Base-by-base conservation (phyloP, 2,329 filamentous ascomycete species). In the Cercospora sojina region DNA sequence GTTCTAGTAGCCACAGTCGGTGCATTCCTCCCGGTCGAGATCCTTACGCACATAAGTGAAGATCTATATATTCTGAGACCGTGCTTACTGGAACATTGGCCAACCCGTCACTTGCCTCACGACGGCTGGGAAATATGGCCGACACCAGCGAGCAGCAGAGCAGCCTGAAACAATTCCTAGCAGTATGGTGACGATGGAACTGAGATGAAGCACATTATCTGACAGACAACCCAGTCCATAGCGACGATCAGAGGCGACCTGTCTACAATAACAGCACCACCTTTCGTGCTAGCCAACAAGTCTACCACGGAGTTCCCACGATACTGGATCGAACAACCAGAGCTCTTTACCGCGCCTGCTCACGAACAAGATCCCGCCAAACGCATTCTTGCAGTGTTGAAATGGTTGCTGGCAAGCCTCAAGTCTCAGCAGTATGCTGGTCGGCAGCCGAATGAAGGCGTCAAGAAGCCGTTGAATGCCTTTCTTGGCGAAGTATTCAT, bases 401-500 rank as follows among this genome's bases (percentile, higher is more conserved):
- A 83, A 69, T 83, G 82, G 77, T 84, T 84, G 67, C 74, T 84
- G 25, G 77, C 79, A 16, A 80, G 79, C 27, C 72, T 84, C 20
- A 80, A 79, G 62, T 79, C 80, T 8, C 83, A 85, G 70, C 80
- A 83, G 62, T 83, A 83, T 65, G 80, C 79, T 2, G 80, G 81
- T 3, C 75, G 80, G n/a, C 71, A 77, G 8, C 77, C 79, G 35
- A 74, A 71, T 25, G 78, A 81, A 13, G 81, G 80, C 3, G 78
- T 82, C 1, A 84, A 83, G 75, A 85, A 85, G 69, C 83, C 83
- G 0, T 71, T 85, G 57, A 84, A 84, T 67, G 81, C 83, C 1
- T 84, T 84, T 61, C 74, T 84, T 1, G 65, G 65, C 23, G 65
- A 84, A 64, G 62, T 84, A 0, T 84, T 84, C 68, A 64, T 83